These are phyloP conservation scores for Gonium pectorale DNA, from an alignment of 139 green algal genomes.

Conservation along the genomic window DNA sequence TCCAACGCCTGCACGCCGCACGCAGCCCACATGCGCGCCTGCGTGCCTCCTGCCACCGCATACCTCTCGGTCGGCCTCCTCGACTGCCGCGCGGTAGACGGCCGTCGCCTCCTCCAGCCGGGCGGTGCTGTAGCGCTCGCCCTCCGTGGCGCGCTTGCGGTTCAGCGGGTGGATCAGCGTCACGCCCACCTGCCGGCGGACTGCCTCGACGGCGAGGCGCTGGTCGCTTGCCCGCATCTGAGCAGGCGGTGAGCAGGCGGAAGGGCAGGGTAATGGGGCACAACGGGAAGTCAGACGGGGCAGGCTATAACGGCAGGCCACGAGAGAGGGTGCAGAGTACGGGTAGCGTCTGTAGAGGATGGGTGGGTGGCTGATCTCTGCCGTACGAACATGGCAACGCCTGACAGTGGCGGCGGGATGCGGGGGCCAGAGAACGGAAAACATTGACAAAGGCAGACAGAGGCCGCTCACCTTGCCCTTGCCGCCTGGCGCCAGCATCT, in stretches of 20 bases:
- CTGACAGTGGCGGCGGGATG: too few relatives aligned
- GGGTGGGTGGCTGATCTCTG: too few relatives aligned
- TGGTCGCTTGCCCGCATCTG: constrained; percentile 1
- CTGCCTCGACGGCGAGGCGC: not conserved
- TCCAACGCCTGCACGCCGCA: too few relatives aligned
- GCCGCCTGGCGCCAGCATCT: not conserved
- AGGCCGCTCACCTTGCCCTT: not conserved
- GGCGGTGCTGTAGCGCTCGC: not conserved
- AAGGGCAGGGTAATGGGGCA: not conserved
- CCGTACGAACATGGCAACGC: too few relatives aligned
- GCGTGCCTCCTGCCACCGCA: too few relatives aligned
- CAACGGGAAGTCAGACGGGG: not conserved
- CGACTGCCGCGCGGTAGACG: constrained; percentile 14
- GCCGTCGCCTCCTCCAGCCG: not conserved
- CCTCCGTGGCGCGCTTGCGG: constrained; percentile 19
- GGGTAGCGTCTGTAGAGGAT: too few relatives aligned
- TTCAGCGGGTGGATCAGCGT: constrained; percentile 23
- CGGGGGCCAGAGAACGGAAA: too few relatives aligned
- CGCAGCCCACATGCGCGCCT: too few relatives aligned
- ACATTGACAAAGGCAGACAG: too few relatives aligned
- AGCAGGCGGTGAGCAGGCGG: not conserved
- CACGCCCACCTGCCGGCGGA: not conserved
- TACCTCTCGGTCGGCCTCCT: constrained; percentile 23
- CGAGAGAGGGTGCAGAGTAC: too few relatives aligned
- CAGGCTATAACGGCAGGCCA: too few relatives aligned